Evolutionary conservation across 2,329 filamentous ascomycete genomes (phyloP).

Genomic region (Calonectria pseudoreteaudii): DNA sequence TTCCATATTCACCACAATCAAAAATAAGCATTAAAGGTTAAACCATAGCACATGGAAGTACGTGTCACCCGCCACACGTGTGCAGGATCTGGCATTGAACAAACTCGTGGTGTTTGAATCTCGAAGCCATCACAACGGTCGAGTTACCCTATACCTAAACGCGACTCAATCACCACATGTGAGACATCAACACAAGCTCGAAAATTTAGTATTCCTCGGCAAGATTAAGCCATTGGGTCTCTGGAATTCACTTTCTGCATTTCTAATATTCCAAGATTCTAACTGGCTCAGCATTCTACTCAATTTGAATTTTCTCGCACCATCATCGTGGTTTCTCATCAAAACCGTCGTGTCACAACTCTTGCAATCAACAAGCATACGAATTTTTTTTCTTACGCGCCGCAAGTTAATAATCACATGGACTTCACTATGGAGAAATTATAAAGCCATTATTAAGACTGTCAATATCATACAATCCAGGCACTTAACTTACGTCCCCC

Average conservation of each 20-base stretch:
- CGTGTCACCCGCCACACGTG: background rate
- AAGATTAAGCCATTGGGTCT: background rate
- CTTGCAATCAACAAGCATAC: too few species aligned
- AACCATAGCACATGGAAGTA: background rate
- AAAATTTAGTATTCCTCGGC: background rate
- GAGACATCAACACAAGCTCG: background rate
- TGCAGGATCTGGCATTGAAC: background rate
- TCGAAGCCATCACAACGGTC: background rate
- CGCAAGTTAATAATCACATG: background rate
- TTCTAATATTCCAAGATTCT: fast-evolving
- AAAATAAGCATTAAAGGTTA: background rate
- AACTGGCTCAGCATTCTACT: fast-evolving
- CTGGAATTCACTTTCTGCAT: too few species aligned
- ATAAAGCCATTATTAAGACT: background rate
- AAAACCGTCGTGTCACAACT: background rate
- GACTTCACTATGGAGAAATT: background rate
- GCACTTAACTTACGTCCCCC: conserved; percentile 3
- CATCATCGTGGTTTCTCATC: too few species aligned
- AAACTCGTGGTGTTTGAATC: background rate
- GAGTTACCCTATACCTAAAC: conserved; percentile 34
- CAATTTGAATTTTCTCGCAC: background rate
- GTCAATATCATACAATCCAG: background rate
- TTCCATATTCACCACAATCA: too few species aligned
- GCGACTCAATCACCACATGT: background rate
- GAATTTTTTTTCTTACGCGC: background rate